A percentile compares a stretch with the other conserved stretches of the same genome.
These are phyloP conservation scores for Aspergillus panamensis DNA, from an alignment of 495 filamentous ascomycete genomes.

Conservation along the genomic window DNA sequence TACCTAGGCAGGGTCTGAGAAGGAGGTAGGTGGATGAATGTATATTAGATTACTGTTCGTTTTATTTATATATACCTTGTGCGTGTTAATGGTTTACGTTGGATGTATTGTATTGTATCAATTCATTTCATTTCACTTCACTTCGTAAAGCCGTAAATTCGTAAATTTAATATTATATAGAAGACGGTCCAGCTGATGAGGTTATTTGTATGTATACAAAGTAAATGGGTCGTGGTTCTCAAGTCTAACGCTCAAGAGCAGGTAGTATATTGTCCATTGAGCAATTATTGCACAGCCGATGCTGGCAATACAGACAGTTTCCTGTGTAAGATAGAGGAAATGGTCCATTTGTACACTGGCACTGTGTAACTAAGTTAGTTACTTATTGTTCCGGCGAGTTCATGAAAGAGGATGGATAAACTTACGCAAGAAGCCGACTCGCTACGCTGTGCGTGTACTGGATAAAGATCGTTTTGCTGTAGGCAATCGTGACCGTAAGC, in stretches of 20 bases:
- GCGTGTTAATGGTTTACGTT: neutral
- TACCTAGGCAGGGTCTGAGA: no score
- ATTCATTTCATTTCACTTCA: no score
- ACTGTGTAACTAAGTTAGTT: conserved; percentile 3
- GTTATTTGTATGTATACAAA: neutral
- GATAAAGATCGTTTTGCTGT: neutral
- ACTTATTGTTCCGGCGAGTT: no score
- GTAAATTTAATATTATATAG: neutral
- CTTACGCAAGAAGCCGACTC: conserved; percentile 9
- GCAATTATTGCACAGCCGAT: conserved; percentile 9
- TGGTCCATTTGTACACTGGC: conserved; percentile 12
- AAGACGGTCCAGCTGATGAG: neutral
- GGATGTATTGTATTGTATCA: no score
- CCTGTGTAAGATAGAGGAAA: conserved; percentile 1
- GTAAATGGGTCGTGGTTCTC: neutral
- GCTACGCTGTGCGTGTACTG: neutral
- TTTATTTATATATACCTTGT: conserved; percentile 17
- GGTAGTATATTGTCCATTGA: neutral
- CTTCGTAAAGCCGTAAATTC: neutral
- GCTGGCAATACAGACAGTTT: conserved; percentile 9
- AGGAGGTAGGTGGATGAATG: no score
- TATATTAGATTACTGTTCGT: no score
- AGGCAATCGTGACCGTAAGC: neutral
- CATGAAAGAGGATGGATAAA: neutral
- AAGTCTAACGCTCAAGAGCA: neutral